Evolutionary conservation across 768 basidiomycete genomes (phyloP).

Genomic region (Daedaleopsis sinensis): DNA sequence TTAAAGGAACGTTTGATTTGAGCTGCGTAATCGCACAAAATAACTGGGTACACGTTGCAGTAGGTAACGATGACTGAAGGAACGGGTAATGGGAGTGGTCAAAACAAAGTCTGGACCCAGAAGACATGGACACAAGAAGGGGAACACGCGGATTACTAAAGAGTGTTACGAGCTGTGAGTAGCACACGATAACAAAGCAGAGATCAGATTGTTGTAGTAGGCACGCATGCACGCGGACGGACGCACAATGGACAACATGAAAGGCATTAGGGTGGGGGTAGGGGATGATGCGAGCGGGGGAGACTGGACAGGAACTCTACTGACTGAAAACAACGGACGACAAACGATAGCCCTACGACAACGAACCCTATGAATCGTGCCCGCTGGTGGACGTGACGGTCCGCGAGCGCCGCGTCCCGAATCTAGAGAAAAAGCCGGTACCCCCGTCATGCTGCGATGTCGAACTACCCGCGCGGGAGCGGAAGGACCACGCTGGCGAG

Average conservation of each 20-base stretch:
- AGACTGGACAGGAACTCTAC: background rate
- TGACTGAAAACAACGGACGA: background rate
- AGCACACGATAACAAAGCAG: slow-evolving; percentile 16
- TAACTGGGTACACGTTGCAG: slow-evolving; percentile 22
- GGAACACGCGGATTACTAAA: slow-evolving; percentile 18
- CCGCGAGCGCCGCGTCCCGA: slow-evolving; percentile 71
- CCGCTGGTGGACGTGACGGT: slow-evolving; percentile 26
- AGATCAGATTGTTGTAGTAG: background rate
- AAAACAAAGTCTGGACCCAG: background rate
- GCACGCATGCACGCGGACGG: background rate
- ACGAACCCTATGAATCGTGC: slow-evolving; percentile 21
- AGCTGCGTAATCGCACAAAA: slow-evolving; percentile 26
- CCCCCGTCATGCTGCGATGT: slow-evolving; percentile 67
- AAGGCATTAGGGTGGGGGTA: slow-evolving; percentile 6
- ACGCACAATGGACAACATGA: slow-evolving; percentile 10
- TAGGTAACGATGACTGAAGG: slow-evolving; percentile 1
- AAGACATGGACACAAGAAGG: slow-evolving; percentile 11
- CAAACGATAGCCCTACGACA: background rate
- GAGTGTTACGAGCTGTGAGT: slow-evolving; percentile 20
- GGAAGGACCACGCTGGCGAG: slow-evolving; percentile 86
- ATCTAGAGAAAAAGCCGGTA: slow-evolving; percentile 69
- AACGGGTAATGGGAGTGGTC: slow-evolving; percentile 8
- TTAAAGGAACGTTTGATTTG: slow-evolving; percentile 20
- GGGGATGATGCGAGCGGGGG: background rate
- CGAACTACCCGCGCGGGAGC: slow-evolving; percentile 75